These are phyloP conservation scores for Zymoseptoria brevis DNA, from an alignment of 2,329 filamentous ascomycete species.

Conservation along the genomic window DNA sequence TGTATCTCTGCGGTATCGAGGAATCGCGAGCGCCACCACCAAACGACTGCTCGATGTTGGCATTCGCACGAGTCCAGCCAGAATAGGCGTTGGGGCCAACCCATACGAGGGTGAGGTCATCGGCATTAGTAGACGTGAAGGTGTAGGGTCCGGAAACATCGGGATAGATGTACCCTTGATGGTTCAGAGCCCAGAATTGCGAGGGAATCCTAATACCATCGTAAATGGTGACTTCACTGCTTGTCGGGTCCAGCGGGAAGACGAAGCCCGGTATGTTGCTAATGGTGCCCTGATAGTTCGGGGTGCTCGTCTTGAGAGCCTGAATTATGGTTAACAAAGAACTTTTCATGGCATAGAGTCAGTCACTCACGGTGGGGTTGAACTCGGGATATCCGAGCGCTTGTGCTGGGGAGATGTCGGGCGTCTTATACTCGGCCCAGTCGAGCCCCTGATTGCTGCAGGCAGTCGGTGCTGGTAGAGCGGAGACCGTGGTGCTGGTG, in stretches of 20 bases:
- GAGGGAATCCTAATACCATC: background rate
- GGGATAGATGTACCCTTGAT: constrained; percentile 13
- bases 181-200: constrained; percentile 8
- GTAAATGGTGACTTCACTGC: background rate
- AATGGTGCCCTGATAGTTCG: background rate
- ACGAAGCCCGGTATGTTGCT: background rate
- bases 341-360: too few relatives aligned
- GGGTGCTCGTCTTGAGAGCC: background rate
- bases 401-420: too few relatives aligned
- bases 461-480: too few relatives aligned
- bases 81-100: constrained; percentile 14
- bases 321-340: background rate
- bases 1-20: background rate
- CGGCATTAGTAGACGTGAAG: constrained; percentile 16
- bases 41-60: background rate
- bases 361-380: too few relatives aligned
- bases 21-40: too few relatives aligned
- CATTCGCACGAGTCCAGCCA: background rate
- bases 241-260: background rate
- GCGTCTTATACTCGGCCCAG: too few relatives aligned
- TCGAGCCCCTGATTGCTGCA: too few relatives aligned
- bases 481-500: too few relatives aligned
- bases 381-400: too few relatives aligned
- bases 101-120: constrained; percentile 23
- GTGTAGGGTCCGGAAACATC: constrained; percentile 18